Evolutionary conservation across 169 alveolate species (phyloP).

Genomic region (Plasmodium vivax): DNA sequence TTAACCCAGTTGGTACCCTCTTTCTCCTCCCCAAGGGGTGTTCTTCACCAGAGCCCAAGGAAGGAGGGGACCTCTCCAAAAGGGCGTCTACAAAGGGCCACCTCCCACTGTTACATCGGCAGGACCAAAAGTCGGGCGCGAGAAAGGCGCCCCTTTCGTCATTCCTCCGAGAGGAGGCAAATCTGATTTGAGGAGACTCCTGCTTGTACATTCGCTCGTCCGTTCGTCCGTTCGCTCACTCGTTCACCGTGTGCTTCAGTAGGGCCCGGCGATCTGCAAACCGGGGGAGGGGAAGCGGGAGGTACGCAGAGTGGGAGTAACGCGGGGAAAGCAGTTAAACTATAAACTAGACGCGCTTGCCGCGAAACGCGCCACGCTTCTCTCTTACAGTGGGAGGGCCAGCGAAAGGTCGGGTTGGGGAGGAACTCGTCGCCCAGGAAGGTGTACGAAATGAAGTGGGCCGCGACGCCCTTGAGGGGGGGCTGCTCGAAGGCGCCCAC

Average conservation of each 20-base stretch:
- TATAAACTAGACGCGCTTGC: no score
- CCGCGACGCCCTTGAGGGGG: neutral
- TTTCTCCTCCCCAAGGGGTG: neutral
- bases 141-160: neutral
- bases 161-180: neutral
- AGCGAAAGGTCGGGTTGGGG: slow-evolving; percentile 48
- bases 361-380: no score
- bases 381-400: slow-evolving; percentile 16
- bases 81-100: neutral
- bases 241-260: neutral
- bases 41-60: neutral
- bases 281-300: neutral
- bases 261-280: neutral
- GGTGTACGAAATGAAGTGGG: slow-evolving; percentile 51
- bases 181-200: neutral
- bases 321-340: neutral
- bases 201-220: neutral
- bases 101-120: neutral
- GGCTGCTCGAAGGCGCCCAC: neutral
- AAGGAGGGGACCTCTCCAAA: neutral
- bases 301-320: neutral
- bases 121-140: neutral
- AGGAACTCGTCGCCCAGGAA: slow-evolving; percentile 44
- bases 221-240: neutral
- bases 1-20: neutral